Conservation (phyloP, 352 stramenopile genomes). For the Plasmopara muralis region DNA sequence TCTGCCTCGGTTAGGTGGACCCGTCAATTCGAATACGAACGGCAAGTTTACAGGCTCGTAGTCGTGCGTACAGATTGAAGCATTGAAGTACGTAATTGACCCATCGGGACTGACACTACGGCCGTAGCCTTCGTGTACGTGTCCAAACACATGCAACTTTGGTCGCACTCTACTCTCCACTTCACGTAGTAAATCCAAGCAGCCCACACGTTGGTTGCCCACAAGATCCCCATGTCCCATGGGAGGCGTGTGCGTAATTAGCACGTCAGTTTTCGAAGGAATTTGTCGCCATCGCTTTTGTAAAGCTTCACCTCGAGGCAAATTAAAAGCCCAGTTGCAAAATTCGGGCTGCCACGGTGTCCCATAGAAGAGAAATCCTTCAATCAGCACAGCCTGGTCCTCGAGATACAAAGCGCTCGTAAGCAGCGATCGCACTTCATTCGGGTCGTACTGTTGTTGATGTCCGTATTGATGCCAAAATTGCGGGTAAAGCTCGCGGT, state of each 20-base stretch:
- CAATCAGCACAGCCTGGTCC: slow-evolving; percentile 62
- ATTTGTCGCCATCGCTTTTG: slow-evolving; percentile 43
- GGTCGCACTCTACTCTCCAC: slow-evolving; percentile 64
- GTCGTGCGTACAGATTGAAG: slow-evolving; percentile 66
- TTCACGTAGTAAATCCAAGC: slow-evolving; percentile 60
- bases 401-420: slow-evolving; percentile 75
- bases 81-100: slow-evolving; percentile 83
- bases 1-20: slow-evolving; percentile 23
- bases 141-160: slow-evolving; percentile 83
- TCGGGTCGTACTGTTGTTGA: slow-evolving; percentile 47
- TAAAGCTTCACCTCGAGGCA: slow-evolving; percentile 41
- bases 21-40: slow-evolving; percentile 50
- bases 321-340: slow-evolving; percentile 79
- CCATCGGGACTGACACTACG: slow-evolving; percentile 52
- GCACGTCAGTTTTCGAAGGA: slow-evolving; percentile 66
- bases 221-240: slow-evolving; percentile 70
- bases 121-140: slow-evolving; percentile 87
- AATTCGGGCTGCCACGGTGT: slow-evolving; percentile 79
- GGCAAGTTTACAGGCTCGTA: slow-evolving; percentile 66
- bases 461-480: slow-evolving; percentile 76
- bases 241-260: slow-evolving; percentile 85
- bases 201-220: slow-evolving; percentile 52
- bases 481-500: slow-evolving; percentile 54
- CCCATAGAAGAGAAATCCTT: slow-evolving; percentile 74
- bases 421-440: slow-evolving; percentile 62